These are phyloP conservation scores for Rhodotorula babjevae DNA, from an alignment of 768 basidiomycete genomes.

Conservation along the genomic window DNA sequence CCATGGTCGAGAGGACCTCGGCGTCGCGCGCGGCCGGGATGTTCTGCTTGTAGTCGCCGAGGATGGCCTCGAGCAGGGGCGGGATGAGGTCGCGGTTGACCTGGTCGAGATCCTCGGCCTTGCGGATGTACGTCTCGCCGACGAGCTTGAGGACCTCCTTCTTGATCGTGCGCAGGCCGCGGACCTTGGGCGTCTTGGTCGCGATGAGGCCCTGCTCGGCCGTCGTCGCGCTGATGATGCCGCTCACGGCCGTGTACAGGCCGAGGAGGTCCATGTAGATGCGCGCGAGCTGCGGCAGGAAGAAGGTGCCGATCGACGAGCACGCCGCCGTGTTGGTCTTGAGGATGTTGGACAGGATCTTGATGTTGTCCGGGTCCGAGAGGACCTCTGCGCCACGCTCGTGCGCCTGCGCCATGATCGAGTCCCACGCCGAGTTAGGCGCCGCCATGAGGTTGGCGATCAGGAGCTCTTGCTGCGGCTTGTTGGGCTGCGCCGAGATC, in stretches of 20 bases:
- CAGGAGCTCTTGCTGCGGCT: constrained; percentile 89
- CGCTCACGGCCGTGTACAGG: constrained; percentile 92
- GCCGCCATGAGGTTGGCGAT: constrained; percentile 94
- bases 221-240: constrained; percentile 89
- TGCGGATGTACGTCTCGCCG: constrained; percentile 89
- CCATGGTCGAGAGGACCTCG: constrained; percentile 95
- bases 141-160: constrained; percentile 96
- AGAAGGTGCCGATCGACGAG: constrained; percentile 93
- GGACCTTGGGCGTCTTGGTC: constrained; percentile 93
- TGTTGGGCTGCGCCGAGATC: constrained; percentile 98
- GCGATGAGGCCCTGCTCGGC: constrained; percentile 81
- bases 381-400: constrained; percentile 81
- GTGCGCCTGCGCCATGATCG: constrained; percentile 89
- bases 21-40: constrained; percentile 90
- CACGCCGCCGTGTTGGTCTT: constrained; percentile 99
- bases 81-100: constrained; percentile 91
- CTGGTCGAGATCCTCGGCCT: constrained; percentile 87
- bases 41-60: constrained; percentile 95
- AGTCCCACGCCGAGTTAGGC: constrained; percentile 99
- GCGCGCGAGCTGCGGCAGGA: constrained; percentile 90
- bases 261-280: constrained; percentile 98
- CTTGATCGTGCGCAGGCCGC: constrained; percentile 90
- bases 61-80: constrained; percentile 87
- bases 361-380: constrained; percentile 85
- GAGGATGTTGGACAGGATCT: constrained; percentile 89